Percentiles rank a stretch among this genome's conserved stretches.
These are phyloP conservation scores for Citrus mangshanensis DNA, from an alignment of 345 rosid genomes.

Conservation along the genomic window DNA sequence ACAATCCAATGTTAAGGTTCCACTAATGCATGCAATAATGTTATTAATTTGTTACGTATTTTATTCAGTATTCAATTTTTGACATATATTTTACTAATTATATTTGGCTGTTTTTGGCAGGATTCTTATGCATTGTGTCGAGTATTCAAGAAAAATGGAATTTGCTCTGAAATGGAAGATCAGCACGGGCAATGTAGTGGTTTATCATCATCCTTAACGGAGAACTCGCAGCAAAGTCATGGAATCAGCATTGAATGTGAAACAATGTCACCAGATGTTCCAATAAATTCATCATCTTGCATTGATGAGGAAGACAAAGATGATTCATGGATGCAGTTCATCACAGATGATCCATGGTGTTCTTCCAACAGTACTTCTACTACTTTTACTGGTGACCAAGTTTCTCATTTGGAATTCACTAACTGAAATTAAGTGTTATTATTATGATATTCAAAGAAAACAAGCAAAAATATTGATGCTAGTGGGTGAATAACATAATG, in stretches of 20 bases:
- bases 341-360: slow-evolving; percentile 87
- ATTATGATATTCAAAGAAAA: background rate
- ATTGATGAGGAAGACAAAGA: slow-evolving; percentile 68
- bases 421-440: background rate
- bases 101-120: slow-evolving; percentile 28
- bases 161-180: slow-evolving; percentile 66
- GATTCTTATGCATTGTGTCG: slow-evolving; percentile 91
- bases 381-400: slow-evolving; percentile 16
- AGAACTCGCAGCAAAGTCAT: slow-evolving; percentile 27
- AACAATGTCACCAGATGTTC: slow-evolving; percentile 76
- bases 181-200: slow-evolving; percentile 55
- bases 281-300: slow-evolving; percentile 36
- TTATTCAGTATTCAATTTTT: too few species aligned
- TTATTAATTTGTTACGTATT: too few species aligned
- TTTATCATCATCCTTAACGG: slow-evolving; percentile 31
- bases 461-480: background rate
- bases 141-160: slow-evolving; percentile 90
- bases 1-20: too few species aligned
- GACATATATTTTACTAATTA: too few species aligned
- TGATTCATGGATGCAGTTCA: slow-evolving; percentile 98
- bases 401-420: slow-evolving; percentile 14
- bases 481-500: slow-evolving; percentile 10
- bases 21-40: too few species aligned
- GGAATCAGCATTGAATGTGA: slow-evolving; percentile 37
- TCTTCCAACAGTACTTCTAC: slow-evolving; percentile 35